phyloP scores from a whole-genome alignment of 306 rosid species.

The Quercus glauca region DNA sequence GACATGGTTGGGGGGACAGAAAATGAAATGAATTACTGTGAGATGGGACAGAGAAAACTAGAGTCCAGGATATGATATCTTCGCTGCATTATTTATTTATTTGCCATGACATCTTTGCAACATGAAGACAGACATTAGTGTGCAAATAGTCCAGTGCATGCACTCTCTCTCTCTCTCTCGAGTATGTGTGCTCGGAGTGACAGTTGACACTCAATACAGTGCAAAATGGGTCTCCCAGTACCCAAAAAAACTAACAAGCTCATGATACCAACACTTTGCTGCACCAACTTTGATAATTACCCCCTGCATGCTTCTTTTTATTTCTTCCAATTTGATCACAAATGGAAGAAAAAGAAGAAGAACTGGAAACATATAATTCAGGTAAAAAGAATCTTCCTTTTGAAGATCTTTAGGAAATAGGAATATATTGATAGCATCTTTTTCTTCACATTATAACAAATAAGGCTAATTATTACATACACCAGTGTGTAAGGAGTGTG shows the following conservation, averaged over 20 bases:
- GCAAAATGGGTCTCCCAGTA: neutral
- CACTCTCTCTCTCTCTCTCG: neutral
- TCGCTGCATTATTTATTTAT: neutral
- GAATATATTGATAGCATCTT: neutral
- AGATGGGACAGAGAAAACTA: neutral
- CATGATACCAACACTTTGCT: neutral
- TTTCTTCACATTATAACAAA: no score
- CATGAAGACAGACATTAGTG: neutral
- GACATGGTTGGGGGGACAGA: no score
- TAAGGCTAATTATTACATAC: no score
- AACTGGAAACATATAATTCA: neutral
- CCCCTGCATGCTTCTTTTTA: neutral
- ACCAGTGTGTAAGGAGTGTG: no score
- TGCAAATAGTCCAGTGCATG: neutral
- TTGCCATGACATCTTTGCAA: neutral
- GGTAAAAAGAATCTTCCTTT: neutral
- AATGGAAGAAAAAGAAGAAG: neutral
- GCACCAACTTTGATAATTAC: neutral
- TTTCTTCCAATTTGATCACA: neutral
- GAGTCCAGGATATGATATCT: neutral
- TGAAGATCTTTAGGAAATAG: neutral
- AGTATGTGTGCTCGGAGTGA: no score
- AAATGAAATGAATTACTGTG: neutral
- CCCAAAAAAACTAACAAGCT: neutral
- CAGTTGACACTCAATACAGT: neutral